Evolutionary conservation across 768 basidiomycete genomes (phyloP), one percentile per base, ranked within the genome.

Genomic region (Plicaturopsis crispa): DNA sequence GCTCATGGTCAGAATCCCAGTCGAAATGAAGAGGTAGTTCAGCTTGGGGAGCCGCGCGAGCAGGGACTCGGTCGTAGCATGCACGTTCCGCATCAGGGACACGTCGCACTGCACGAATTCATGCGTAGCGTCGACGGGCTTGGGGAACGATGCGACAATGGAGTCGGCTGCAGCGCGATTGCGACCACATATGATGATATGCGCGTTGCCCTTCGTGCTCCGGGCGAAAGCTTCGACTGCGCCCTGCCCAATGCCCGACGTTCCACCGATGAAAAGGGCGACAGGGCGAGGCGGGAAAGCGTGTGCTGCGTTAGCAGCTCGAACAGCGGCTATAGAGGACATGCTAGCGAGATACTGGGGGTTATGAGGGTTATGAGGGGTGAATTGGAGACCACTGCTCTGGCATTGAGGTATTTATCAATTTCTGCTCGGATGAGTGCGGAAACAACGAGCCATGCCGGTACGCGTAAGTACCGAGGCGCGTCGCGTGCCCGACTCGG

Each of bases 31-130:
- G 31, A 79, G 61, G 51, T 67, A 74, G 56, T 79, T 78, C 50
- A 78, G 50, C 50, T 69, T 74, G 0, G 63, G 57, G 6, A 69
- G 53, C 16, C 57, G 51, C 5, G 39, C 24, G 6, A 42, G 40
- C 20, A 71, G 53, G 18, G 55, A 53, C 4, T 47, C 40, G 6
- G 62, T 48, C 14, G 57, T 52, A 12, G 47, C 43, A 24, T 63
- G 58, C 2, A 75, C 66, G 44, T 74, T 73, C 53, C 62, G 60
- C 65, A 79, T 73, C 23, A 69, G 52, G n/a, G 66, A 60, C 5
- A 61, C 66, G 33, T 77, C 75, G 58, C 73, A 73, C 42, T 64
- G 50, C n/a, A 75, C 59, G 49, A 75, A 76, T 44, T 73, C 69
- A 53, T 67, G 64, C 14, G 41, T 49, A 24, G 31, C 49, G 30